A percentile compares a stretch with the other conserved stretches of the same genome.
These are phyloP conservation scores for Suillus clintonianus DNA, from an alignment of 768 basidiomycete genomes.

Conservation along the genomic window DNA sequence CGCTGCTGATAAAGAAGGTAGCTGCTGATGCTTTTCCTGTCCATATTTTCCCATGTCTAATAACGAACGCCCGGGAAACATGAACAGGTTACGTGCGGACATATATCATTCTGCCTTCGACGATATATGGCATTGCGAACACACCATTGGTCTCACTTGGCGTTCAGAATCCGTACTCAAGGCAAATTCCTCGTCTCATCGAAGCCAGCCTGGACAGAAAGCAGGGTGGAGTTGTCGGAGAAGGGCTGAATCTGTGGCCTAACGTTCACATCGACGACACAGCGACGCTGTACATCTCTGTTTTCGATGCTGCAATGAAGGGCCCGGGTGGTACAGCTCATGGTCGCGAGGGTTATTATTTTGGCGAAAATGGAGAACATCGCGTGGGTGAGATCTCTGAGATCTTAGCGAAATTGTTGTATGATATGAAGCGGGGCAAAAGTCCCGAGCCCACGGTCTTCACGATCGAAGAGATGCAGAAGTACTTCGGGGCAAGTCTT, in stretches of 20 bases:
- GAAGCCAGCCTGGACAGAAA: constrained; percentile 17
- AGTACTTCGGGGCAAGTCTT: constrained; percentile 3
- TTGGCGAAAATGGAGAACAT: constrained; percentile 24
- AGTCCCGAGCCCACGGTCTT: constrained; percentile 15
- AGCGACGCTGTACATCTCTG: constrained; percentile 16
- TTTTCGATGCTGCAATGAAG: constrained; percentile 14
- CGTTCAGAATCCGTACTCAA: constrained; percentile 22
- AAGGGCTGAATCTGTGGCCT: constrained; percentile 29
- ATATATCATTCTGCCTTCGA: constrained; percentile 50
- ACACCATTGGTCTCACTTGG: constrained; percentile 18
- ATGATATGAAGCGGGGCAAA: constrained; percentile 16
- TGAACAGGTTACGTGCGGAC: constrained; percentile 47
- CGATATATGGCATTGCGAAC: constrained; percentile 24
- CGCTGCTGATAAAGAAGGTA: constrained; percentile 51
- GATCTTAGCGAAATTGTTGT: constrained; percentile 13
- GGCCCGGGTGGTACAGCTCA: constrained; percentile 13
- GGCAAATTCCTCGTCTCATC: constrained; percentile 28
- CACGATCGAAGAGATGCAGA: constrained; percentile 16
- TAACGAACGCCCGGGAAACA: constrained; percentile 44
- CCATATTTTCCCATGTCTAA: constrained; percentile 30
- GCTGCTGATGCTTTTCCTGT: not conserved
- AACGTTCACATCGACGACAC: constrained; percentile 23
- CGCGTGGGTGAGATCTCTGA: constrained; percentile 14
- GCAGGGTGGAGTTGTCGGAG: constrained; percentile 23
- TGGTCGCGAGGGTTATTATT: constrained; percentile 27